Evolutionary conservation across 208 protist genomes (phyloP), one percentile per base, ranked within the genome.

Genomic region (Leishmania major): DNA sequence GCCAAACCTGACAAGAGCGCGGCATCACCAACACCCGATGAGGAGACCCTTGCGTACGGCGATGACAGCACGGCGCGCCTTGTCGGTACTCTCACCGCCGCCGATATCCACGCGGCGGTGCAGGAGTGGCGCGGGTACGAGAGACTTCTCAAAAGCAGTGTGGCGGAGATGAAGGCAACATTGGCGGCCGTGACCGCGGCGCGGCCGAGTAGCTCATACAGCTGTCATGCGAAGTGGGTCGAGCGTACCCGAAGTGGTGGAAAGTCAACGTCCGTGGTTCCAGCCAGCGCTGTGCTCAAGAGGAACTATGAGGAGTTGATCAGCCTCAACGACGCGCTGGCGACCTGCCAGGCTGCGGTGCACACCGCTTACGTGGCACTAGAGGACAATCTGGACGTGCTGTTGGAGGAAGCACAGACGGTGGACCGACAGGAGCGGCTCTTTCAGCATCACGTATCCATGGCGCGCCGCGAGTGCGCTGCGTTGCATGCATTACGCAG

Each of bases 161-260:
- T 79, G 37, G 57, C 45, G 11, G 60, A 88, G 37, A 85, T 91
- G 78, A 53, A 49, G 22, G 49, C 74, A 2, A 84, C 88, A 17
- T 75, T 93, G n/a, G 76, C 74, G 57, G 72, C 81, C 6, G 57
- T 93, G 28, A 91, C 89, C 43, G 78, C 87, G 1, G 49, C 74
- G 37, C 64, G 77, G 53, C 64, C 91, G 55, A 77, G 78, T 1
- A 84, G 77, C 11, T 79, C 79, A 17, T 81, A 90, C 53, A 81
- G 83, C 72, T 88, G 81, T 57, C 91, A 91, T 71, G 86, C 90
- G 35, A 96, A 94, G 80, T 90, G 84, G 87, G 86, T 89, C 10
- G 85, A 93, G 84, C 57, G 76, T 76, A 31, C 67, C 40, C 17
- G 79, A 66, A 47, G 81, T 53, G 75, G 85, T 51, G 74, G 7